These are phyloP conservation scores for Scheffersomyces coipomensis DNA, from an alignment of 805 yeast genomes.

Conservation along the genomic window DNA sequence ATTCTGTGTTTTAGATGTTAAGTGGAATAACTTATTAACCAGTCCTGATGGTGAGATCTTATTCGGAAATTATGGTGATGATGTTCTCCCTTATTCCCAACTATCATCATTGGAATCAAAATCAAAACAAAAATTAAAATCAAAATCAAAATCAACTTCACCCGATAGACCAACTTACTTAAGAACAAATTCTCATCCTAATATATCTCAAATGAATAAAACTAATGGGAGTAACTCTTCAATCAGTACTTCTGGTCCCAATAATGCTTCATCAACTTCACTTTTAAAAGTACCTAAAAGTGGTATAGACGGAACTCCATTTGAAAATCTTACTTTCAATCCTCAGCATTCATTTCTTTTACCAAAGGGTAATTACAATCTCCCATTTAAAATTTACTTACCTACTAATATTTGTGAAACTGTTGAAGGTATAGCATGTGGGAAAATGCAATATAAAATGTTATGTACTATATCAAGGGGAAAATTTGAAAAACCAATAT, in stretches of 20 bases:
- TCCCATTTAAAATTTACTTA: conserved; percentile 44
- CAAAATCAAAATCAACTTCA: not conserved
- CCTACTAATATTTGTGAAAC: conserved; percentile 51
- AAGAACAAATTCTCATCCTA: conserved; percentile 32
- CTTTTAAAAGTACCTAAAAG: conserved; percentile 27
- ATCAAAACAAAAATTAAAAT: not conserved
- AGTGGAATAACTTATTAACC: conserved; percentile 49
- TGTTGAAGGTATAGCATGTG: conserved; percentile 47
- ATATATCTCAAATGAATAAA: too few species aligned
- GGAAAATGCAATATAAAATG: conserved; percentile 41
- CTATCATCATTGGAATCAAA: not conserved
- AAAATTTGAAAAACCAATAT: conserved; percentile 37
- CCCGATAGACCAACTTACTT: conserved; percentile 23
- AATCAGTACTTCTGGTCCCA: too few species aligned
- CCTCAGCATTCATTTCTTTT: conserved; percentile 36
- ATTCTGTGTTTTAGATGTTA: conserved; percentile 38
- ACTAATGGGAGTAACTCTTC: too few species aligned
- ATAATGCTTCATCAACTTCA: not conserved
- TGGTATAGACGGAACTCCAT: conserved; percentile 46
- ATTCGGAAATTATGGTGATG: conserved; percentile 44
- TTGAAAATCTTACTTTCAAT: conserved; percentile 22
- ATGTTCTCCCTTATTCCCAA: not conserved
- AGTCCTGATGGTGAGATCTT: conserved; percentile 34
- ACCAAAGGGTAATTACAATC: conserved; percentile 51
- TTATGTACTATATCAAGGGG: conserved; percentile 43